phyloP scores from a whole-genome alignment of 2,329 filamentous ascomycete genomes.

The Hirsutella rhossiliensis region DNA sequence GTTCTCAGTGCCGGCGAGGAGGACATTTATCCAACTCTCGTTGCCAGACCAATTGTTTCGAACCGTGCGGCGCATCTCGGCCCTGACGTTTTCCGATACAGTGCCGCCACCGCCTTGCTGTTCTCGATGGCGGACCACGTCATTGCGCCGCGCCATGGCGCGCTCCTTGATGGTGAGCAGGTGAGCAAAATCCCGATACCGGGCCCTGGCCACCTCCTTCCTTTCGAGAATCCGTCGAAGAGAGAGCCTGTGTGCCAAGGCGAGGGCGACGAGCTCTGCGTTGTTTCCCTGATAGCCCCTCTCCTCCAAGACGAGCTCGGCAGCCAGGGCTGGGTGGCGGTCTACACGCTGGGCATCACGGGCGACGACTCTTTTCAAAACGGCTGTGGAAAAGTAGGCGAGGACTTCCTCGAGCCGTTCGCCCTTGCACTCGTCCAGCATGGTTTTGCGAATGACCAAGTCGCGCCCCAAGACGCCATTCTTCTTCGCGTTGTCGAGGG shows the following conservation, averaged over 20 bases:
- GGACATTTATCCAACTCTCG: constrained; percentile 57
- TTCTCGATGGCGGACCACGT: constrained; percentile 26
- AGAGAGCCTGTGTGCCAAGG: constrained; percentile 61
- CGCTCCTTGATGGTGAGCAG: constrained; percentile 52
- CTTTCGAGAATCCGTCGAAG: constrained; percentile 45
- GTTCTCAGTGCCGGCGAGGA: constrained; percentile 53
- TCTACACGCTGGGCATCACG: constrained; percentile 24
- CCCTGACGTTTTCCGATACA: constrained; percentile 28
- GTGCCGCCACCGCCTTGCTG: constrained; percentile 10
- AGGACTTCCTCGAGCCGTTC: constrained; percentile 83
- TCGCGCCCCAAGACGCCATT: constrained; percentile 72
- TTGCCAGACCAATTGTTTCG: constrained; percentile 70
- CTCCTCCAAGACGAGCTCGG: constrained; percentile 45
- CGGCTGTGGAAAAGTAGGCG: constrained; percentile 69
- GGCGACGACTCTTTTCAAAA: constrained; percentile 57
- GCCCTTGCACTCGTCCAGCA: constrained; percentile 93
- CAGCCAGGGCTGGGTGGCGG: constrained; percentile 34
- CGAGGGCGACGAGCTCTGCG: constrained; percentile 48
- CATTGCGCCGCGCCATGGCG: constrained; percentile 41
- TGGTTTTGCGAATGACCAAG: constrained; percentile 74
- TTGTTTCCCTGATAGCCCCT: constrained; percentile 43
- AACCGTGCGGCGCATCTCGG: constrained; percentile 46
- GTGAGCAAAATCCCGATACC: constrained; percentile 52
- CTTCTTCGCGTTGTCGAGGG: constrained; percentile 78
- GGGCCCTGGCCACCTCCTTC: constrained; percentile 45